Evolutionary conservation across 2,329 filamentous ascomycete genomes (phyloP).

Genomic region (Claviceps purpurea): DNA sequence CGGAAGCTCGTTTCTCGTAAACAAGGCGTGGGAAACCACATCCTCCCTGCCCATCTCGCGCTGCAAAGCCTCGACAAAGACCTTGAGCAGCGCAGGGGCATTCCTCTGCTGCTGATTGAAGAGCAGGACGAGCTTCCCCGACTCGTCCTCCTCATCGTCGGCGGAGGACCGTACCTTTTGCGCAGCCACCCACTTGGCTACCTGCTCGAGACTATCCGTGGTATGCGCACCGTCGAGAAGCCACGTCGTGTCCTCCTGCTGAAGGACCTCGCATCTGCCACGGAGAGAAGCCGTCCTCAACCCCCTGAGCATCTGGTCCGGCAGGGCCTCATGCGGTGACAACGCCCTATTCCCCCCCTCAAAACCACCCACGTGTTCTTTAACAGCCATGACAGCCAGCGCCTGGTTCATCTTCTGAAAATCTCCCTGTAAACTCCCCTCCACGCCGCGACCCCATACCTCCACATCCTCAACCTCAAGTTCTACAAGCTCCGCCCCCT

Average conservation of each 20-base stretch:
- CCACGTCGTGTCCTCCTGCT: conserved; percentile 47
- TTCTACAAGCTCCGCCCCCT: conserved; percentile 31
- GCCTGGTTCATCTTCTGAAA: conserved; percentile 49
- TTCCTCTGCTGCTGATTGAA: conserved; percentile 92
- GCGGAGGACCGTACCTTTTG: conserved; percentile 15
- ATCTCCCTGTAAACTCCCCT: conserved; percentile 28
- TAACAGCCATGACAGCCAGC: conserved; percentile 41
- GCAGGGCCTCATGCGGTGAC: conserved; percentile 5
- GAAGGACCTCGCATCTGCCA: conserved; percentile 63
- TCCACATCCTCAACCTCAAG: conserved; percentile 24
- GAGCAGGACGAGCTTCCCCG: conserved; percentile 42
- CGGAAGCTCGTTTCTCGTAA: conserved; percentile 60
- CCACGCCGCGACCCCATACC: conserved; percentile 24
- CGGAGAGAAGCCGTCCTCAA: conserved; percentile 54
- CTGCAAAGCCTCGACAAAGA: conserved; percentile 44
- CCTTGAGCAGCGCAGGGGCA: conserved; percentile 48
- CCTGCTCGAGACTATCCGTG: conserved; percentile 64
- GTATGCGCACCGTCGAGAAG: conserved; percentile 84
- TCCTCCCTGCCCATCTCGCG: conserved; percentile 20
- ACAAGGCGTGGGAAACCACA: conserved; percentile 60
- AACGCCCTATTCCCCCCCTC: conserved; percentile 5
- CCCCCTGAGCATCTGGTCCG: conserved; percentile 43
- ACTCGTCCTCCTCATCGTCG: conserved; percentile 12
- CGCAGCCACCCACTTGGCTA: conserved; percentile 62
- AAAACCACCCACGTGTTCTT: conserved; percentile 36